Evolutionary conservation across 1,284 basidiomycete genomes (phyloP), one percentile per base, ranked within the genome.

Genomic region (Microbotryum scabiosae): DNA sequence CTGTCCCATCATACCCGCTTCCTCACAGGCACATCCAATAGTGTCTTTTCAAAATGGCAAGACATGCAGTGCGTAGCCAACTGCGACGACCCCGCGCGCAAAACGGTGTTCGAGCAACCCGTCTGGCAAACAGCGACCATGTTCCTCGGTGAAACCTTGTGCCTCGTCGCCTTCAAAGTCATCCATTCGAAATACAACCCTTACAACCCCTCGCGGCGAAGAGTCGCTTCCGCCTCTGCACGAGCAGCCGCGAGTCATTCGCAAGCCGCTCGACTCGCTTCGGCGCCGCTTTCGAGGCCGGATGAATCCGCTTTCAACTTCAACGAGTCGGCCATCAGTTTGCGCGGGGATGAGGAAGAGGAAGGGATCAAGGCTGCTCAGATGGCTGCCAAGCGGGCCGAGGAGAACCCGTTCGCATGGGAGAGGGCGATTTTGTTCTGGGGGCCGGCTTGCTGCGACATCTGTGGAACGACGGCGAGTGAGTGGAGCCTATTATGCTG

Each of bases 41-140:
- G 69, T 28, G 58, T 76, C 26, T 70, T 72, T 61, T 68, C 63
- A 32, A 75, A 75, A 62, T 76, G 68, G 48, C 75, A 76, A 57
- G 75, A 76, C 57, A 74, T 75, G 73, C 75, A 76, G 54, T 76
- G 75, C 57, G 73, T 76, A 25, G 72, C 60, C 55, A 70, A 75
- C 60, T 76, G 75, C 61, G 65, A 67, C 54, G 70, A 73, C 25
- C 69, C 70, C 1, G 48, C 64, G 14, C 55, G 59, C 28, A 49
- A 54, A 0, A 46, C 47, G 21, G 56, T 53, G 46, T 68, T 60
- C 41, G 67, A 68, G 32, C 67, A 67, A 30, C 67, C 67, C 20
- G 66, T 69, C 32, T 68, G 60, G 56, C 65, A 69, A 26, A 76
- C 75, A 21, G 63, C 71, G 1, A 71, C 70, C 52, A 76, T 76